Conservation (phyloP, 176 grass and related monocot genomes). For the Poa annua region DNA sequence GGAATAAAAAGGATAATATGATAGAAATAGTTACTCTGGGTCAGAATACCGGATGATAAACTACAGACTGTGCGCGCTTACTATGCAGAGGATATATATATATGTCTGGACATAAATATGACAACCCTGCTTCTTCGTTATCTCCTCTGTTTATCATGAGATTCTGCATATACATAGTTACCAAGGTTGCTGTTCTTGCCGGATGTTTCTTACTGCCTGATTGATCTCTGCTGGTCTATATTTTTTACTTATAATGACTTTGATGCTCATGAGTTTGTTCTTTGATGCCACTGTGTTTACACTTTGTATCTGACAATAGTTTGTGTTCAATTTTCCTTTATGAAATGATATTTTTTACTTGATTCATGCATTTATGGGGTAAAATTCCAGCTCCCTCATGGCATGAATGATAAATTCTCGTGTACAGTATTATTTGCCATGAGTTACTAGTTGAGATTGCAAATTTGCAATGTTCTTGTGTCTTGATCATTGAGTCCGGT, state of each 20-base stretch:
- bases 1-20: slow-evolving; percentile 47
- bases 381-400: slow-evolving; percentile 1
- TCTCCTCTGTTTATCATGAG: slow-evolving; percentile 24
- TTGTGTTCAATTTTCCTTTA: not conserved
- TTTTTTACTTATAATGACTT: not conserved
- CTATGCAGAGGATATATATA: slow-evolving; percentile 24
- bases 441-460: not conserved
- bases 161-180: slow-evolving; percentile 31
- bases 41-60: slow-evolving; percentile 36
- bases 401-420: not conserved
- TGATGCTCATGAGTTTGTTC: not conserved
- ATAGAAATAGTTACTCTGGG: slow-evolving; percentile 25
- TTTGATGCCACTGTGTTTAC: not conserved
- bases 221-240: not conserved
- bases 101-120: slow-evolving; percentile 31
- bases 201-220: not conserved
- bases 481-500: not conserved
- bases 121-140: slow-evolving; percentile 37
- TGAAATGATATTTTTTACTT: not conserved
- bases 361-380: not conserved
- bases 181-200: not conserved
- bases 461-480: not conserved
- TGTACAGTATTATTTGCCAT: not conserved
- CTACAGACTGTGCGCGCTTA: slow-evolving; percentile 39
- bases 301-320: not conserved